Base-by-base conservation (phyloP, 495 filamentous ascomycete species). In the Xylaria castorea region DNA sequence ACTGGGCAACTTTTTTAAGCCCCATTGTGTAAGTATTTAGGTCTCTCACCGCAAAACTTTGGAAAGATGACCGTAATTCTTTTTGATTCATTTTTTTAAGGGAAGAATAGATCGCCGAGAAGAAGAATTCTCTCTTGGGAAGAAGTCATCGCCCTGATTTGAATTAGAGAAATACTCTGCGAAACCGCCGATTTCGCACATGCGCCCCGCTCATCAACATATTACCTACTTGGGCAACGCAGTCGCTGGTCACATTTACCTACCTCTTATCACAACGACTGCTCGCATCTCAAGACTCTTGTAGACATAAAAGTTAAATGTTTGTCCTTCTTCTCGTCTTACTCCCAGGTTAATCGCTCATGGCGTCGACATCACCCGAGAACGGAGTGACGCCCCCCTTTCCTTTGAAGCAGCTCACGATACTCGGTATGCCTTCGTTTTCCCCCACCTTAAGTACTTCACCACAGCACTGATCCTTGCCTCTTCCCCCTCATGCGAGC, bases 351-450 rank as follows among this genome's bases (percentile, higher is more conserved):
- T 36, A 53, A 42, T n/a, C 3, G 11, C 32, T 30, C 27, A 72
- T 72, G 70, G 70, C 70, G n/a, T 44, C 70, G 40, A 40, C 32
- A 51, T 57, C 70, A 36, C 53, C 38, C 36, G 38, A 65, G 30
- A 48, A 67, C 63, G 53, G 53, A 51, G 62, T 38, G 40, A 67
- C 71, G 25, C 55, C 71, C 46, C 71, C 71, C 12, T 80, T 80
- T 66, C 78, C 78, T 32, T 74, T 75, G 5, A 79, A 76, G 63
- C 78, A 80, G 30, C 77, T 80, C n/a, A 75, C 58, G 1, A 79
- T 80, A n/a, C 78, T 80, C 18, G 78, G 78, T 80, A 76, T 74
- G 77, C n/a, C 67, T 57, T 57, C 27, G 5, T 57, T 30, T 57
- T 27, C 53, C 27, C n/a, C 25, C 51, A 27, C 11, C 25, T n/a